Base-by-base conservation (phyloP, 2,329 filamentous ascomycete genomes). In the Penicillium sp. region DNA sequence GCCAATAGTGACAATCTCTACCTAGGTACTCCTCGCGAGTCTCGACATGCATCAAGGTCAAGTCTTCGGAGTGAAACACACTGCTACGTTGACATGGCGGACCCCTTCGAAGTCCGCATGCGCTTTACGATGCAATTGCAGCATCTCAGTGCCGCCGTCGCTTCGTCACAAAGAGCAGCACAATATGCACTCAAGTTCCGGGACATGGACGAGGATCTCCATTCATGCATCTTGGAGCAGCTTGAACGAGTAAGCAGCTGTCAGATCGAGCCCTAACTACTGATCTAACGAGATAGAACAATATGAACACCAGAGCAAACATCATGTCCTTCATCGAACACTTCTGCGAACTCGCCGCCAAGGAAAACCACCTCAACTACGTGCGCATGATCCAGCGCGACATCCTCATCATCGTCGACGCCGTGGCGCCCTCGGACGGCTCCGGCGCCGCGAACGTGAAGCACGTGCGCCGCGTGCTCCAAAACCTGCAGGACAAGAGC, bases 281-380 rank as follows among this genome's bases (percentile, higher is more conserved):
- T 1, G n/a, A 24, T 14, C 23, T 24, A 18, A 1, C 3, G 14
- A 4, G 18, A 20, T 8, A 92, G 83, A 96, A 90, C 64, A 93
- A 90, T 63, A 96, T 99, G 89, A 99, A 99, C 74, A 96, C 88
- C 52, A 83, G 93, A 59, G 95, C 94, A 58, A 99, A 99, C 71
- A 97, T 99, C 72, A 96, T 99, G 89, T 99, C 96, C 75, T 99
- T 99, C 74, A 88, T 99, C 68, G 93, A 97, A 68, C 89, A 93
- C 64, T 90, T 99, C 64, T 89, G 95, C 69, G 93, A 97, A 69
- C 81, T 91, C 75, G 89, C 91, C 21, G 82, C 84, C 61, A 88
- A 86, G 63, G 89, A 91, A 63, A 83, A 85, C 61, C 86, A 94
- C 64, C 76, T 83, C 53, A 87, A 90, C 61, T 99, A 96, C 68